Evolutionary conservation across 2,329 filamentous ascomycete genomes (phyloP).

Genomic region (Arthrobotrys sphaeroides): DNA sequence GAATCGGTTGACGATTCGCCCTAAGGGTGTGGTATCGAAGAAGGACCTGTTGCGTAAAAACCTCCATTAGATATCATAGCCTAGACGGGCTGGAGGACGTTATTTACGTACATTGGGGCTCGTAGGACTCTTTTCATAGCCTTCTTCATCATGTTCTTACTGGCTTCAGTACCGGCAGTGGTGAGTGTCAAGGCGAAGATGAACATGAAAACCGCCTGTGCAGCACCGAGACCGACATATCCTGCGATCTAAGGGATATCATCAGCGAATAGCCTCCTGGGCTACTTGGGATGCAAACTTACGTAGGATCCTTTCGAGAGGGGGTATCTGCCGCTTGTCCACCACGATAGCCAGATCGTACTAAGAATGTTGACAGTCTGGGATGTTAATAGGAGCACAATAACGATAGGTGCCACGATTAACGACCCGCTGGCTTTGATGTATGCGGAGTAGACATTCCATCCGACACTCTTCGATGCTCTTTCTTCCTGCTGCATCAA

Average conservation of each 20-base stretch:
- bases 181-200: slow-evolving; percentile 80
- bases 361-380: slow-evolving; percentile 84
- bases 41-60: slow-evolving; percentile 80
- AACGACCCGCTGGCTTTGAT: slow-evolving; percentile 94
- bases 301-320: slow-evolving; percentile 81
- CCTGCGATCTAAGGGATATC: slow-evolving; percentile 67
- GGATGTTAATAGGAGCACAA: slow-evolving; percentile 77
- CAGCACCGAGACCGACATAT: slow-evolving; percentile 75
- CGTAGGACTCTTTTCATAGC: slow-evolving; percentile 79
- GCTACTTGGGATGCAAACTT: slow-evolving; percentile 14
- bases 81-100: slow-evolving; percentile 56
- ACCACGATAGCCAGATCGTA: slow-evolving; percentile 91
- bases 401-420: slow-evolving; percentile 80
- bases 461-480: slow-evolving; percentile 80
- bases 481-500: slow-evolving; percentile 80
- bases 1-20: slow-evolving; percentile 95
- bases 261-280: slow-evolving; percentile 50
- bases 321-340: slow-evolving; percentile 65
- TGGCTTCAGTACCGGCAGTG: slow-evolving; percentile 80
- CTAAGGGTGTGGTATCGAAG: slow-evolving; percentile 95
- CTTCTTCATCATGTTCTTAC: slow-evolving; percentile 79
- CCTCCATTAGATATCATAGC: slow-evolving; percentile 71
- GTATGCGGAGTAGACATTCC: slow-evolving; percentile 92
- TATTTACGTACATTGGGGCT: slow-evolving; percentile 67
- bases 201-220: slow-evolving; percentile 80